Evolutionary conservation across 2,329 filamentous ascomycete species (phyloP), one percentile per base, ranked within the genome.

Genomic region (Orbilia javanica): DNA sequence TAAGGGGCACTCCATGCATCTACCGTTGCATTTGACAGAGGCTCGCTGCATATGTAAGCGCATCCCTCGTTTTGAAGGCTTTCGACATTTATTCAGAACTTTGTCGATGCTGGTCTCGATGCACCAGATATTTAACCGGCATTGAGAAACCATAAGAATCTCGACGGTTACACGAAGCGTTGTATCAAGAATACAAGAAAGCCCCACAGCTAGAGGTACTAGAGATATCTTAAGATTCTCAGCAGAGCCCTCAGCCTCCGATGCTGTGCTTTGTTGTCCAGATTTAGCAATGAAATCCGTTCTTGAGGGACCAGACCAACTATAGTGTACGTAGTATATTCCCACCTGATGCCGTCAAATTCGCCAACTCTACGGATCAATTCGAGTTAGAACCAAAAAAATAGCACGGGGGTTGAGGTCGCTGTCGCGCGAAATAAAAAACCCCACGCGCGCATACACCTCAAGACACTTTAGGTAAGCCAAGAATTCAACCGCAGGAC

Each of bases 391-490:
- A 57, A 36, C 29, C 6, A 52, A 27, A 60, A 60, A 60, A 27
- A 52, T 39, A 31, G 44, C 18, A 48, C 20, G 62, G 36, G 52
- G 2, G 36, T 55, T 44, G 20, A 42, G 55, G 34, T 18, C 18
- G 34, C 18, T 39, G 42, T 71, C 44, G 55, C 44, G 39, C 25
- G 63, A 53, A 48, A 25, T 44, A 13, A 34, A 27, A 31, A 11
- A 60, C 60, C 69, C 60, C 69, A 65, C 69, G 48, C 60, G 52
- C 60, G 18, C 34, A 36, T 44, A 60, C 25, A 66, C 13, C 34
- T 18, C 27, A 62, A 53, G 62, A 18, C 62, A 29, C 29, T 36
- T 74, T 74, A 74, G 62, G 48, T 67, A 74, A 74, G 70, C 70
- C 62, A 74, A 74, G 70, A 66, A 36, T 36, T 29, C n/a, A 53